A percentile compares a stretch with the other conserved stretches of the same genome.
phyloP scores from a whole-genome alignment of 805 yeast genomes.

The Ogataea chonburiensis region DNA sequence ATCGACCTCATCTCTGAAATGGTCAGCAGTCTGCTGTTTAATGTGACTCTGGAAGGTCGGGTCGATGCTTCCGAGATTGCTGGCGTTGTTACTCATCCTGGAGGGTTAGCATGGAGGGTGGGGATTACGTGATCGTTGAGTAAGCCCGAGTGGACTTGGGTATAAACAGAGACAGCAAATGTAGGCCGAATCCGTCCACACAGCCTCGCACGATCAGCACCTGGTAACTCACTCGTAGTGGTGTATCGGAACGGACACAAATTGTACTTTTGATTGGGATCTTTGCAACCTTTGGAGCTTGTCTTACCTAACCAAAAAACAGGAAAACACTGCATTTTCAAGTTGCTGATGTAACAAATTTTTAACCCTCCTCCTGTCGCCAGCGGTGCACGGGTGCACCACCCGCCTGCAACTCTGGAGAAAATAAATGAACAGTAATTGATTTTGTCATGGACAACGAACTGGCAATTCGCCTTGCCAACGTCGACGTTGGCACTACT shows the following conservation, averaged over 20 bases:
- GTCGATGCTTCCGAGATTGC: constrained; percentile 20
- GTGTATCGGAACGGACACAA: no score
- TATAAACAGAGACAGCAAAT: no score
- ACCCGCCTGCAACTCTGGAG: constrained; percentile 2
- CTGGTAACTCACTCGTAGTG: no score
- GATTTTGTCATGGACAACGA: constrained; percentile 13
- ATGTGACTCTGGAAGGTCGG: constrained; percentile 24
- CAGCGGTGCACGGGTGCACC: constrained; percentile 9
- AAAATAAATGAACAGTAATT: constrained; percentile 8
- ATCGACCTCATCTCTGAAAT: constrained; percentile 21
- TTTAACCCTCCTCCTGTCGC: constrained; percentile 1
- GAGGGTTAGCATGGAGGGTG: constrained; percentile 12
- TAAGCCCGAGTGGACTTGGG: constrained; percentile 10
- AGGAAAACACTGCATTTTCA: neutral
- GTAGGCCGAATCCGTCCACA: no score
- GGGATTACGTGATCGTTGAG: constrained; percentile 17
- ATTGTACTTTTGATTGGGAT: no score
- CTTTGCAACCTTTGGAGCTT: no score
- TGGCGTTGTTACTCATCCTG: constrained; percentile 13
- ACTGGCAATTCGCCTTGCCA: constrained; percentile 6
- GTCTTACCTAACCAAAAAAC: constrained; percentile 13
- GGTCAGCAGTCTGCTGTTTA: constrained; percentile 11
- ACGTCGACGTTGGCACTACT: constrained; percentile 6
- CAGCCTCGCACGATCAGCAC: no score
- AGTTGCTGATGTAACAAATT: constrained; percentile 12